Base-by-base conservation (phyloP, 2,329 filamentous ascomycete species). In the Magnaporthiopsis incrustans region DNA sequence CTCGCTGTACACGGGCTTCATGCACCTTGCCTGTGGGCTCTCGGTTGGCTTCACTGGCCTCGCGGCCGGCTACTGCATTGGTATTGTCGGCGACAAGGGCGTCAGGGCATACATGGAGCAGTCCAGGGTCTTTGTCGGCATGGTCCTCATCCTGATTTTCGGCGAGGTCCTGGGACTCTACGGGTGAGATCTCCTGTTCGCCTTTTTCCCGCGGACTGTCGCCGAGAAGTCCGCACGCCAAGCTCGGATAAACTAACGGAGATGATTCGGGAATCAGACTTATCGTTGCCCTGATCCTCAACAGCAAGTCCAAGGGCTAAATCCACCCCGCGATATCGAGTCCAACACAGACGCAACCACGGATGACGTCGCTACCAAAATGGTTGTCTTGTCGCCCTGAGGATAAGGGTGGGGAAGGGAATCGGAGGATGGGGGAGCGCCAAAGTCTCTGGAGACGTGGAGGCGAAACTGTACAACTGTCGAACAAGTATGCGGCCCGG, bases 121-220 rank as follows among this genome's bases (percentile, higher is more conserved):
- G 77, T 96, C 91, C 61, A 86, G 94, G 68, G 90, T 99, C 69
- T 99, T 97, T 71, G 95, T 99, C 61, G 95, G 95, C 77, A 98
- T 98, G 95, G 94, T 99, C 60, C 80, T 99, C 71, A 98, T 98
- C 70, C 84, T 98, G 68, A 99, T 99, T 85, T 99, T 99, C 75
- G 95, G 92, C 65, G 95, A 99, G 82, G 95, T 99, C 25, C 76
- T 99, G 74, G 95, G 95, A 76, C 88, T 99, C 38, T 99, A 99
- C 73, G 95, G 95, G 92, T 97, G 82, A 70, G 89, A 22, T 25
- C 8, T 10, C 44, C 75, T 67, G 5, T 22, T 22, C 7, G 26
- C 26, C 32, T 22, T 59, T 12, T 44, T 1, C 15, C 26, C 15
- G 30, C 30, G 33, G 57, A 26, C 18, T 3, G 26, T 44, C 38